These are phyloP conservation scores for Diddensiella santjacobensis DNA, from an alignment of 805 yeast species.

Conservation along the genomic window DNA sequence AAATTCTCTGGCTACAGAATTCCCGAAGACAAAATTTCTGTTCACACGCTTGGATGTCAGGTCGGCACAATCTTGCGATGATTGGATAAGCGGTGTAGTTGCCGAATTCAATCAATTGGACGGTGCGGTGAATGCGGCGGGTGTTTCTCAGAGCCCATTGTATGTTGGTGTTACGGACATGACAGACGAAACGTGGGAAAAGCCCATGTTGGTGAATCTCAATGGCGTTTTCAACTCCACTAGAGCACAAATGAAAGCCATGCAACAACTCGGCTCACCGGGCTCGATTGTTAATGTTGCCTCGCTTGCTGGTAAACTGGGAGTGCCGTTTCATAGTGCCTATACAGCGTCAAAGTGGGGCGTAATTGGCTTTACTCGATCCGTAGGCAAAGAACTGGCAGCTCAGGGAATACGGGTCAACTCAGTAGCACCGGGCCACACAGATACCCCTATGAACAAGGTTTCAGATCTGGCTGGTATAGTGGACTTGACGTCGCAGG, in stretches of 20 bases:
- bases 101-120: neutral
- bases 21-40: neutral
- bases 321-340: neutral
- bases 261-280: neutral
- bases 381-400: neutral
- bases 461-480: neutral
- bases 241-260: neutral
- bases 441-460: neutral
- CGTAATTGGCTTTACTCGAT: neutral
- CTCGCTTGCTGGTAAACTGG: neutral
- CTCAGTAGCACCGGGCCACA: slow-evolving; percentile 1
- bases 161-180: neutral
- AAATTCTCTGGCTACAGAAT: neutral
- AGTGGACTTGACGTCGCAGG: neutral
- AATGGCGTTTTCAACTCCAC: neutral
- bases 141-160: neutral
- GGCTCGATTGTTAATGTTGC: neutral
- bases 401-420: slow-evolving; percentile 1
- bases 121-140: neutral
- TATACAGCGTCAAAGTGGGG: slow-evolving; percentile 1
- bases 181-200: neutral
- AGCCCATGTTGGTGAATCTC: neutral
- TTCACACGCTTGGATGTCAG: neutral
- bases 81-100: neutral
- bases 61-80: neutral